Base-by-base conservation (phyloP, 2,329 filamentous ascomycete genomes). In the Trichoderma koningii region DNA sequence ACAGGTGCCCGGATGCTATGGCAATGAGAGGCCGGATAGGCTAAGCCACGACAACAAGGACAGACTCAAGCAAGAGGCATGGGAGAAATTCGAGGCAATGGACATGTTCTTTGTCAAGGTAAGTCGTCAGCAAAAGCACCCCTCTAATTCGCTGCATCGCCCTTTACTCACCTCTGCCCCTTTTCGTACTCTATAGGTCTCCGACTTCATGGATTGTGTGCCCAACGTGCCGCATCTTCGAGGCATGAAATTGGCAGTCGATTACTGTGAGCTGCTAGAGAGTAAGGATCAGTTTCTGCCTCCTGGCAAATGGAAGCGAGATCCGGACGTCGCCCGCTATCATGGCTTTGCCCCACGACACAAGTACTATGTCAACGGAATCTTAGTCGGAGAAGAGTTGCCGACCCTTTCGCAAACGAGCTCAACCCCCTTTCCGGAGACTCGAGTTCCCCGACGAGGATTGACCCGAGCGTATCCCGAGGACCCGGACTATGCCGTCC, bases 81-180 rank as follows among this genome's bases (percentile, higher is more conserved):
- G 80, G 76, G 78, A 83, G 63, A 80, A 79, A 69, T 87, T 88
- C 73, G 75, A 81, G 66, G 80, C 81, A 19, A 82, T 84, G 71
- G 83, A 89, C 69, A 81, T 89, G 80, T 89, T 89, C 73, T 89
- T 89, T 70, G 83, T 89, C 68, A 89, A 87, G 80, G 85, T 88
- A 76, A 67, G 79, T 67, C 21, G 51, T 19, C 12, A 7, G 14
- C 28, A 14, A 1, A n/a, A 9, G 15, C 44, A 21, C 2, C 17
- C 5, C 23, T 10, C 4, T 41, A 2, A n/a, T 12, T 1, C 10
- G 5, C 7, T 23, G 26, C 10, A n/a, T 44, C 3, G 14, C 14
- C 14, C 21, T 23, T 23, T 23, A 44, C 44, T 41, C 44, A 62
- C 51, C 5, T 17, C 5, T 30, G 1, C 17, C 7, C 21, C 17